Evolutionary conservation across 2,329 filamentous ascomycete species (phyloP).

Genomic region (Coniochaeta sp.): DNA sequence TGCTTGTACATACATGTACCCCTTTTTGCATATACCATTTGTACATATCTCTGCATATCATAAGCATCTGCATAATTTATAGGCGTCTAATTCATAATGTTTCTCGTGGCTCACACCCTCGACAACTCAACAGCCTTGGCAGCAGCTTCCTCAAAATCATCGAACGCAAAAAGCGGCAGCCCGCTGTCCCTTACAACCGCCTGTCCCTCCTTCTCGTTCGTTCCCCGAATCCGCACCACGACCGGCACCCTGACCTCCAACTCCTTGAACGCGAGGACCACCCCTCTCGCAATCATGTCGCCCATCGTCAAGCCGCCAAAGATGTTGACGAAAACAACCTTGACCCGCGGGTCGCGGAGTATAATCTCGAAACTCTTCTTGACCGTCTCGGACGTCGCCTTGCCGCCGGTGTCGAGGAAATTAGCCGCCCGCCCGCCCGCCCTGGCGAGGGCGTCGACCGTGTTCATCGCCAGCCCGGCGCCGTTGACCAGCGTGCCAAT

Average conservation of each 20-base stretch:
- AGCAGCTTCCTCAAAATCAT: constrained; percentile 68
- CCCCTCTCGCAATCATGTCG: constrained; percentile 74
- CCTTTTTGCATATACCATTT: constrained; percentile 1
- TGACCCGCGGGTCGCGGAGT: constrained; percentile 62
- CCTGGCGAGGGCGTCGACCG: constrained; percentile 67
- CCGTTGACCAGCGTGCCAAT: constrained; percentile 86
- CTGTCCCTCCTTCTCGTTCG: constrained; percentile 65
- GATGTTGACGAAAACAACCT: constrained; percentile 56
- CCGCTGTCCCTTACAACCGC: constrained; percentile 62
- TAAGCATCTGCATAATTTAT: not conserved
- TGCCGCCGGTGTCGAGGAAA: constrained; percentile 85
- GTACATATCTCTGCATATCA: not conserved
- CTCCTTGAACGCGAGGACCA: constrained; percentile 66
- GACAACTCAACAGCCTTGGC: constrained; percentile 54
- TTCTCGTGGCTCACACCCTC: not conserved
- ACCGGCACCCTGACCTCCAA: constrained; percentile 61
- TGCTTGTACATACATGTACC: no score
- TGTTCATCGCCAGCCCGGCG: constrained; percentile 87
- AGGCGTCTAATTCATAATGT: not conserved
- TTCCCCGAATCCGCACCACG: constrained; percentile 70
- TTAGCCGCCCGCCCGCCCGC: constrained; percentile 67
- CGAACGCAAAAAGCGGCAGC: constrained; percentile 61
- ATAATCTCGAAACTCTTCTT: constrained; percentile 70
- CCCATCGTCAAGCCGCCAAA: constrained; percentile 57
- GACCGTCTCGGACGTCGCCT: constrained; percentile 77